Evolutionary conservation across 441 rosid genomes (phyloP).

Genomic region (Biscutella auriculata): DNA sequence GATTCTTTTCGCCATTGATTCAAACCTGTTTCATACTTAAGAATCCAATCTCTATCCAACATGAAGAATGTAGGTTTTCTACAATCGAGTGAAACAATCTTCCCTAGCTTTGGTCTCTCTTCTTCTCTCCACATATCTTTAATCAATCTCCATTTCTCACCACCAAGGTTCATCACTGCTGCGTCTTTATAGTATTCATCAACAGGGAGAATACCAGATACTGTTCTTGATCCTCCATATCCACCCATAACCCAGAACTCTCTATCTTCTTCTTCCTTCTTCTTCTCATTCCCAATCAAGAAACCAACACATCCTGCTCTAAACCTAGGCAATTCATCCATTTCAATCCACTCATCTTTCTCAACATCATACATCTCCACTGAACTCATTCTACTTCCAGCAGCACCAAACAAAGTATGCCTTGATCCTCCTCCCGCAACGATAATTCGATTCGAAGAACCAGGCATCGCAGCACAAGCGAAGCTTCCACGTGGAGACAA

Average conservation of each 20-base stretch:
- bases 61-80: constrained; percentile 50
- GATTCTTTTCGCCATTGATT: constrained; percentile 62
- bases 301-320: constrained; percentile 87
- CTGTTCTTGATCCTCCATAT: constrained; percentile 63
- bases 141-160: constrained; percentile 51
- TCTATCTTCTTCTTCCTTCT: constrained; percentile 24
- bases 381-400: constrained; percentile 69
- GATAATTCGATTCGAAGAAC: constrained; percentile 36
- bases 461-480: constrained; percentile 52
- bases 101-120: constrained; percentile 55
- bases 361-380: constrained; percentile 65
- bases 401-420: constrained; percentile 65
- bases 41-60: constrained; percentile 54
- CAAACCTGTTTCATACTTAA: constrained; percentile 49
- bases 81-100: constrained; percentile 44
- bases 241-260: constrained; percentile 98
- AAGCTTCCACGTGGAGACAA: constrained; percentile 80
- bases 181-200: constrained; percentile 77
- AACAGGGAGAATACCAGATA: constrained; percentile 67
- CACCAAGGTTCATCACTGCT: constrained; percentile 49
- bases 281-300: constrained; percentile 18
- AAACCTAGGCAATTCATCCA: constrained; percentile 58
- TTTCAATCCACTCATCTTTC: constrained; percentile 56
- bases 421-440: constrained; percentile 90
- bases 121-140: constrained; percentile 74